These are phyloP conservation scores for Datura wrightii DNA, from an alignment of 257 asterid genomes.

Conservation along the genomic window DNA sequence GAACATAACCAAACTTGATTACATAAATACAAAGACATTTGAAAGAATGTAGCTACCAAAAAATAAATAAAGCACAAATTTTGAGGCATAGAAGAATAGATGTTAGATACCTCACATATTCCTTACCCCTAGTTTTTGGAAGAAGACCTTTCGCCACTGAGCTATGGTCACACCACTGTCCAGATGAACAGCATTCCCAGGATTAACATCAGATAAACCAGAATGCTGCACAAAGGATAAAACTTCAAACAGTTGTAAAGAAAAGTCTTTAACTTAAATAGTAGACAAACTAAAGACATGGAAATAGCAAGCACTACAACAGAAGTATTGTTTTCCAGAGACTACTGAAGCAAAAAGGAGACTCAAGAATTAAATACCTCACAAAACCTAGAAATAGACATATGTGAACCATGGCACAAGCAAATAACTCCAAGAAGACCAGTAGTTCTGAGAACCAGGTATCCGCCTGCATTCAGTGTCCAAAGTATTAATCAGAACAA, in stretches of 20 bases:
- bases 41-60: background rate
- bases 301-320: background rate
- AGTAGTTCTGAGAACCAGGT: slow-evolving; percentile 54
- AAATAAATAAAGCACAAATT: slow-evolving; percentile 19
- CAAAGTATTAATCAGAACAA: slow-evolving; percentile 26
- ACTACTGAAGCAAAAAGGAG: slow-evolving; percentile 26
- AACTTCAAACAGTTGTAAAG: slow-evolving; percentile 29
- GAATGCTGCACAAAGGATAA: slow-evolving; percentile 58
- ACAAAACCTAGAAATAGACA: slow-evolving; percentile 62
- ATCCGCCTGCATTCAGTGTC: slow-evolving; percentile 55
- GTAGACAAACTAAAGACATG: background rate
- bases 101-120: slow-evolving; percentile 23
- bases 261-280: background rate
- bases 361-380: slow-evolving; percentile 47
- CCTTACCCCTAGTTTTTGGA: slow-evolving; percentile 56
- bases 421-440: slow-evolving; percentile 70
- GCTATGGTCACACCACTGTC: slow-evolving; percentile 63
- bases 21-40: background rate
- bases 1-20: background rate
- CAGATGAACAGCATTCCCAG: slow-evolving; percentile 58
- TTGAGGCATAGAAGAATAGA: slow-evolving; percentile 18
- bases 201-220: slow-evolving; percentile 58
- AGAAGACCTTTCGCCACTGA: slow-evolving; percentile 60
- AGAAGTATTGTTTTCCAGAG: slow-evolving; percentile 16
- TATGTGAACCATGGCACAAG: slow-evolving; percentile 67